These are phyloP conservation scores for Beauveria australis DNA, from an alignment of 2,329 filamentous ascomycete genomes.

Conservation along the genomic window DNA sequence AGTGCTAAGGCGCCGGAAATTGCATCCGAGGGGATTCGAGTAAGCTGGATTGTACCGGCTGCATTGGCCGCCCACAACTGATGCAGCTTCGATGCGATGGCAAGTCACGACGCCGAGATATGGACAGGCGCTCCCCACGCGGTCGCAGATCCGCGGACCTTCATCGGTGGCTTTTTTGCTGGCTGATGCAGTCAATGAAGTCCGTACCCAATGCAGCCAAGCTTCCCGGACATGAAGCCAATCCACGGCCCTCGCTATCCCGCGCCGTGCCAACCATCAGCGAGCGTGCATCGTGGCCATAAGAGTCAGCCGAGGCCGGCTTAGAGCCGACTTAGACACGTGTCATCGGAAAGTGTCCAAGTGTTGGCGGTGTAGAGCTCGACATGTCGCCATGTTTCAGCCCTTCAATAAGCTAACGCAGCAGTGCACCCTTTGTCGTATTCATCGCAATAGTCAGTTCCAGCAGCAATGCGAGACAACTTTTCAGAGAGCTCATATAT, in stretches of 20 bases:
- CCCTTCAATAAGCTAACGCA: background rate
- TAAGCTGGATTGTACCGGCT: background rate
- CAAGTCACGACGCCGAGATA: background rate
- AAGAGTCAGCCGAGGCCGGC: background rate
- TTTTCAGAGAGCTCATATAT: background rate
- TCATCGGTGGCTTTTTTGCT: background rate
- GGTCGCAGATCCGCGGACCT: slow-evolving; percentile 2
- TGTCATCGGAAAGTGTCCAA: background rate
- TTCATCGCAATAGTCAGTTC: background rate
- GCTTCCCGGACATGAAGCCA: background rate
- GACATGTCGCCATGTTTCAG: background rate
- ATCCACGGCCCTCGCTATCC: background rate
- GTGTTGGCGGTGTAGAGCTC: background rate
- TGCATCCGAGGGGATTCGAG: no score
- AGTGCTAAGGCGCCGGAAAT: background rate
- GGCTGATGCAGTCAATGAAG: background rate
- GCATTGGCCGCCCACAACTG: background rate
- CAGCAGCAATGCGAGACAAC: background rate
- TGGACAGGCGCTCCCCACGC: background rate
- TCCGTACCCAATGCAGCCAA: no score
- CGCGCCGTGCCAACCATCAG: background rate
- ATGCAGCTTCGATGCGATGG: background rate
- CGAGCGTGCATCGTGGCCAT: background rate
- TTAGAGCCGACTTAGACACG: no score
- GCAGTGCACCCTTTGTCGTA: background rate